A percentile compares a stretch with the other conserved stretches of the same genome.
Evolutionary conservation across 805 yeast genomes (phyloP).

Genomic region (Ogataea degrootiae): DNA sequence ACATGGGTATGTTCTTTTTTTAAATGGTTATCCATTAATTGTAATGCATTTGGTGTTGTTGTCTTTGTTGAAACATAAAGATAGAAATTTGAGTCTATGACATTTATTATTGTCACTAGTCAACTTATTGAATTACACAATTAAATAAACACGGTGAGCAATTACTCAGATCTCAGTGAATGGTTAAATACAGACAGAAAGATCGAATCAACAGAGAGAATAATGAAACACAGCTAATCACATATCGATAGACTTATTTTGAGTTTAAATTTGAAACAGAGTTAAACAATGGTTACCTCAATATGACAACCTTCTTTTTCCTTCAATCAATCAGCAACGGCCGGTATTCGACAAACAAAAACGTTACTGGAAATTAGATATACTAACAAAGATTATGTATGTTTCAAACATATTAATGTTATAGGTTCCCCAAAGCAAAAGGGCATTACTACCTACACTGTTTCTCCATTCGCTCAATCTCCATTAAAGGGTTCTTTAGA

Average conservation of each 20-base stretch:
- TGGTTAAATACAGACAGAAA: not conserved
- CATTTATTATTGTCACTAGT: no score
- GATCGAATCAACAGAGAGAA: not conserved
- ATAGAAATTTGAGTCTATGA: no score
- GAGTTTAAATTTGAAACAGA: not conserved
- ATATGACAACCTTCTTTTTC: not conserved
- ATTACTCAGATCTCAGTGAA: not conserved
- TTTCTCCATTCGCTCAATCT: constrained; percentile 89
- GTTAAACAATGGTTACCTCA: no score
- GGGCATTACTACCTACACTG: constrained; percentile 80
- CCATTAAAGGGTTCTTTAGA: constrained; percentile 85
- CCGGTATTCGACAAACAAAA: no score
- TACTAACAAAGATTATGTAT: constrained; percentile 1
- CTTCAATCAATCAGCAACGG: not conserved
- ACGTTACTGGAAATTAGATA: not conserved
- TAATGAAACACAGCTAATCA: no score
- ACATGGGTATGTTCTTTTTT: constrained; percentile 49
- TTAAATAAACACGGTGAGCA: no score
- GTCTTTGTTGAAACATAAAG: not conserved
- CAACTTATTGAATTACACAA: no score
- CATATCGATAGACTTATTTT: no score
- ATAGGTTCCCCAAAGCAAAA: constrained; percentile 72
- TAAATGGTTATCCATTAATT: not conserved
- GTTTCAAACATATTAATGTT: not conserved
- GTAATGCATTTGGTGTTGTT: not conserved